A percentile compares a stretch with the other conserved stretches of the same genome.
These are phyloP conservation scores for Endoconidiophora laricicola DNA, from an alignment of 2,329 filamentous ascomycete genomes.

Conservation along the genomic window DNA sequence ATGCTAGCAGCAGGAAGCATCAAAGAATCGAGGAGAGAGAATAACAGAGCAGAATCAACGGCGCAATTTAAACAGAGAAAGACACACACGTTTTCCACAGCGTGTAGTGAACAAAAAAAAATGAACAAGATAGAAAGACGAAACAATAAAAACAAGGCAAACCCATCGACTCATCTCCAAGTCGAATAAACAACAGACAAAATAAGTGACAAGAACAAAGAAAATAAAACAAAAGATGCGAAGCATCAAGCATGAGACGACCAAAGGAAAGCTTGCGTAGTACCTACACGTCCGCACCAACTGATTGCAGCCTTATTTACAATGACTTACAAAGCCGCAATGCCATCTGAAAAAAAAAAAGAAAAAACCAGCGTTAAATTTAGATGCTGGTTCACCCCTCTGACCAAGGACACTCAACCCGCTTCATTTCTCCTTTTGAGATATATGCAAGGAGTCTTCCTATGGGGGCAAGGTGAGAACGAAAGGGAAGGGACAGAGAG, in stretches of 20 bases:
- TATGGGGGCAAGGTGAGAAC: too few species aligned
- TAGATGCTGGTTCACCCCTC: background rate
- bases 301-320: too few species aligned
- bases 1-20: background rate
- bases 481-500: slow-evolving; percentile 3
- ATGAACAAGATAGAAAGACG: slow-evolving; percentile 1
- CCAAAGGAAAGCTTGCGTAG: background rate
- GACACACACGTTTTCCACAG: slow-evolving; percentile 3
- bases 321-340: too few species aligned
- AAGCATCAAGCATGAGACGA: slow-evolving; percentile 1
- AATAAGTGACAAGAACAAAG: slow-evolving; percentile 3
- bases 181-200: slow-evolving; percentile 9
- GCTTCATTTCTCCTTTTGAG: too few species aligned
- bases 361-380: background rate
- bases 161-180: background rate
- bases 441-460: too few species aligned
- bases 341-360: background rate
- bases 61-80: background rate
- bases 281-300: background rate
- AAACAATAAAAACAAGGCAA: background rate
- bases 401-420: background rate
- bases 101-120: background rate
- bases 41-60: background rate
- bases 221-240: slow-evolving; percentile 6
- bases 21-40: background rate